Evolutionary conservation across 345 rosid genomes (phyloP), one percentile per base, ranked within the genome.

Genomic region (Psidium guajava): DNA sequence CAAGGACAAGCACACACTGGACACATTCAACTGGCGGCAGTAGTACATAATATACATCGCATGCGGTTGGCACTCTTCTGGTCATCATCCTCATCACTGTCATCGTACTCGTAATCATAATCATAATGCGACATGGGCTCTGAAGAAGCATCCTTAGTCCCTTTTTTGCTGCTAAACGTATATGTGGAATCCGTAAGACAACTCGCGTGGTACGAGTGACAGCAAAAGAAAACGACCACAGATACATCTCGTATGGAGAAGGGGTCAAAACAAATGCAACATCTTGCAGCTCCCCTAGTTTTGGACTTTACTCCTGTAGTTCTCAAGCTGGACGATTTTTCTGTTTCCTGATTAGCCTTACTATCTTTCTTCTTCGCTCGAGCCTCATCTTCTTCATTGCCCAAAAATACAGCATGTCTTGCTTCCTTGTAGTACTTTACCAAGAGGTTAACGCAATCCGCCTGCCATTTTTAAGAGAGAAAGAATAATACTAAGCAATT

Each of bases 11-110:
- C 83, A 25, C 85, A 69, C 82, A 5, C 28, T n/a, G 83, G 50
- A 22, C 56, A 87, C 77, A 75, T 91, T 93, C 91, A 92, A 92
- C 90, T 89, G 27, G 98, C 93, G 9, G 98, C 99, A n/a, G 99
- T 98, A 83, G 99, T 98, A 88, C 99, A 98, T 87, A 98, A 90
- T 83, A 94, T 98, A 89, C 99, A 98, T 59, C 99, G 95, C 89
- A 95, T 75, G 3, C 91, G 93, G 84, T 94, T 88, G 83, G 85
- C 87, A 85, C 89, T 93, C 3, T 94, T 87, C 42, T 86, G 84
- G 59, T 85, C 86, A 27, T 88, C 95, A 0, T 90, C 94, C 20
- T 88, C 94, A 0, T 91, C 94, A 1, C 91, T 91, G 11, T 89
- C 59, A 40, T 89, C 92, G 10, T 88, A 87, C 57, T 85, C 90